Conservation (phyloP, 2,329 filamentous ascomycete species). For the Gremmenia infestans region DNA sequence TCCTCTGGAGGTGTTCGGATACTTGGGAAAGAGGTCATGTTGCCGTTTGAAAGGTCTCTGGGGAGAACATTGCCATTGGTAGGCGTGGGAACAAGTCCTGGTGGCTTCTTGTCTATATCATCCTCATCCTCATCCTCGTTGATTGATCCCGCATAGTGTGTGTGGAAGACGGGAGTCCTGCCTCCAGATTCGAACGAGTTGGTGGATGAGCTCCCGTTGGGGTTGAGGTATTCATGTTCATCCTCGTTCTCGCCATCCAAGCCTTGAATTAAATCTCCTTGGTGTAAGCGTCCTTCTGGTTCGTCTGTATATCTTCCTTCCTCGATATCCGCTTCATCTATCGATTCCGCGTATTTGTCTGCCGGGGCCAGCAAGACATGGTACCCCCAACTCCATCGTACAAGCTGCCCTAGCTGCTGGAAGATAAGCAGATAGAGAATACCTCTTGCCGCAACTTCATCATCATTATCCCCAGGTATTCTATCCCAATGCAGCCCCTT, state of each 20-base stretch:
- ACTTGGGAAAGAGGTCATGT: conserved; percentile 60
- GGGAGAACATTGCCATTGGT: conserved; percentile 21
- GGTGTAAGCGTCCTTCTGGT: conserved; percentile 9
- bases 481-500: conserved; percentile 90
- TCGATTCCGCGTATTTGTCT: conserved; percentile 61
- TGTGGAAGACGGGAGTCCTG: conserved; percentile 29
- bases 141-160: conserved; percentile 27
- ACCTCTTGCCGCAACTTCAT: conserved; percentile 87
- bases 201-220: conserved; percentile 13
- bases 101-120: conserved; percentile 30
- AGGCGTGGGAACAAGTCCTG: conserved; percentile 18
- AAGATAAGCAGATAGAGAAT: conserved; percentile 96
- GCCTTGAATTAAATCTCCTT: conserved; percentile 41
- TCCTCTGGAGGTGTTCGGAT: conserved; percentile 37
- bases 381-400: conserved; percentile 98
- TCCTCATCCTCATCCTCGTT: conserved; percentile 32
- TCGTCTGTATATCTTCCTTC: conserved; percentile 55
- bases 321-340: conserved; percentile 26
- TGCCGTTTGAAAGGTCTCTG: conserved; percentile 33
- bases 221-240: conserved; percentile 3
- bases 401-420: conserved; percentile 90
- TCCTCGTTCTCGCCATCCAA: conserved; percentile 40
- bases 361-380: conserved; percentile 88
- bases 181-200: conserved; percentile 31
- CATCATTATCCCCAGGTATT: conserved; percentile 87